A percentile compares a stretch with the other conserved stretches of the same genome.
Conservation (phyloP, 805 yeast species). For the Metschnikowia arizonensis region DNA sequence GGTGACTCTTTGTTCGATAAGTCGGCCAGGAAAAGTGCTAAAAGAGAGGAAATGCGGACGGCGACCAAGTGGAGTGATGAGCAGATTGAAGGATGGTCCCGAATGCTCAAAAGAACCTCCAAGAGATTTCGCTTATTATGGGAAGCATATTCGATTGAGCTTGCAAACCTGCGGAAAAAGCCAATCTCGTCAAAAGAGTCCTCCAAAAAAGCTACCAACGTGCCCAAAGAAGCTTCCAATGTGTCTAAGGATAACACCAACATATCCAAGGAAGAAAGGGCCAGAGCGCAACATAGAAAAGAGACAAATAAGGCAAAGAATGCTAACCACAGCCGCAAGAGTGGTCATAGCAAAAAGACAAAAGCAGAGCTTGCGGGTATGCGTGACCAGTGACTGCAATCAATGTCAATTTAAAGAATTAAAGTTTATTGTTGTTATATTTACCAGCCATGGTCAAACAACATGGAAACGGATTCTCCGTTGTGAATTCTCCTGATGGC, state of each 20-base stretch:
- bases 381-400: slow-evolving; percentile 10
- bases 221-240: neutral
- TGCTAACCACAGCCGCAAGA: slow-evolving; percentile 65
- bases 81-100: slow-evolving; percentile 91
- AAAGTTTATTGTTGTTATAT: neutral
- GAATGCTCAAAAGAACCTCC: slow-evolving; percentile 67
- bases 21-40: slow-evolving; percentile 45
- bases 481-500: slow-evolving; percentile 94
- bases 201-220: slow-evolving; percentile 12
- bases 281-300: slow-evolving; percentile 26
- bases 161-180: slow-evolving; percentile 9
- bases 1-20: slow-evolving; percentile 44
- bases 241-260: neutral
- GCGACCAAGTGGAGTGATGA: slow-evolving; percentile 76
- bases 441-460: slow-evolving; percentile 79
- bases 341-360: slow-evolving; percentile 57
- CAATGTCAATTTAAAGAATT: neutral
- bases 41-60: slow-evolving; percentile 48
- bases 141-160: slow-evolving; percentile 40
- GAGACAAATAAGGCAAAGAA: slow-evolving; percentile 52
- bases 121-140: slow-evolving; percentile 58
- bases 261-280: slow-evolving; percentile 1
- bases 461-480: slow-evolving; percentile 92
- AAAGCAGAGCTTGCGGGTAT: slow-evolving; percentile 24
- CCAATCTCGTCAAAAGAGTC: slow-evolving; percentile 3